These are phyloP conservation scores for Luzula sylvatica DNA, from an alignment of 176 grass and related monocot species.

Conservation along the genomic window DNA sequence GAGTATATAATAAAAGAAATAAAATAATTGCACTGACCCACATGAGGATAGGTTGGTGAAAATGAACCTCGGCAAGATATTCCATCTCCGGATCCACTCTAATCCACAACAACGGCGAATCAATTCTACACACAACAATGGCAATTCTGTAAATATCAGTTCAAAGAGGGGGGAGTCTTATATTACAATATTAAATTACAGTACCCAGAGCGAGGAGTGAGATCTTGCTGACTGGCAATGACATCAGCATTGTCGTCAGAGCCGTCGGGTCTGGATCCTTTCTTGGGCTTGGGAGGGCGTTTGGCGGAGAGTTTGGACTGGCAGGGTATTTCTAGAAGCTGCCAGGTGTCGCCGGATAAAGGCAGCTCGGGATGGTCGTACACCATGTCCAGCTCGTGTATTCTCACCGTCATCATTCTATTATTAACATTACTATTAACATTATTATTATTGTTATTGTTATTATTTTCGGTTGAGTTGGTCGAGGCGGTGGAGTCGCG, in stretches of 20 bases:
- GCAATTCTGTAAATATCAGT: neutral
- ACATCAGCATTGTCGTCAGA: conserved; percentile 69
- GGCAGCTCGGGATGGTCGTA: conserved; percentile 91
- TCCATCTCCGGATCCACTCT: conserved; percentile 96
- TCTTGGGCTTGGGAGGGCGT: conserved; percentile 78
- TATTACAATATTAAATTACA: no score
- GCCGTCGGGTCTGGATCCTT: conserved; percentile 65
- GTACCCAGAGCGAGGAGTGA: conserved; percentile 53
- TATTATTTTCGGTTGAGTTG: conserved; percentile 32
- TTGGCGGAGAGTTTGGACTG: conserved; percentile 88
- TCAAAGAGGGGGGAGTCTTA: conserved; percentile 17
- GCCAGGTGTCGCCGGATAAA: conserved; percentile 79
- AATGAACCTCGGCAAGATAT: conserved; percentile 91
- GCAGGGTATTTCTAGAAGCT: conserved; percentile 87
- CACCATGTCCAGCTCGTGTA: conserved; percentile 82
- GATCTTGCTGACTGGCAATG: conserved; percentile 50
- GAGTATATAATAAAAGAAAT: neutral
- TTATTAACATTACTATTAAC: conserved; percentile 37
- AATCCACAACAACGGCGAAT: conserved; percentile 91
- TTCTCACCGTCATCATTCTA: conserved; percentile 91
- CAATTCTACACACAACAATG: conserved; percentile 40
- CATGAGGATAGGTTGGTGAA: conserved; percentile 96
- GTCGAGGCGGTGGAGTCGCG: conserved; percentile 53
- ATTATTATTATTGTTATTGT: conserved; percentile 30
- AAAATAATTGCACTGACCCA: conserved; percentile 40